A percentile compares a stretch with the other conserved stretches of the same genome.
Conservation (phyloP, 2,329 filamentous ascomycete species). For the Trichoderma polysporum region DNA sequence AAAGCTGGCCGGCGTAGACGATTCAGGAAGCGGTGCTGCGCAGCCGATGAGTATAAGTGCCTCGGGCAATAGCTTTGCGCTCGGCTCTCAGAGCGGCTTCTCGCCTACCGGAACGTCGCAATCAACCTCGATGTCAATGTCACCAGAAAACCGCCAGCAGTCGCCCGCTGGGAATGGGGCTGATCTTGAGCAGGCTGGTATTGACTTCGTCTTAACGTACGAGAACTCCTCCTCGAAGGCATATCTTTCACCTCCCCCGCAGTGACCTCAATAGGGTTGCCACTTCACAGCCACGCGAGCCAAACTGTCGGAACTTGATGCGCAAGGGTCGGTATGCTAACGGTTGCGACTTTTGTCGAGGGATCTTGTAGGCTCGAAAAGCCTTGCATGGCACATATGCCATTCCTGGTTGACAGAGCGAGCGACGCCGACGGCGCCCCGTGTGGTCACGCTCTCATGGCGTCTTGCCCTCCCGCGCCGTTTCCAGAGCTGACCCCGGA, state of each 20-base stretch:
- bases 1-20: slow-evolving; percentile 36
- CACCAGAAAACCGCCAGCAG: slow-evolving; percentile 34
- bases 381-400: slow-evolving; percentile 89
- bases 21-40: slow-evolving; percentile 47
- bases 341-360: slow-evolving; percentile 40
- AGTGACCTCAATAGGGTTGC: slow-evolving; percentile 35
- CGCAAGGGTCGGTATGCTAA: slow-evolving; percentile 41
- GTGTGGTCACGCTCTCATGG: slow-evolving; percentile 92
- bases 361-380: slow-evolving; percentile 72
- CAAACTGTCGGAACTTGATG: slow-evolving; percentile 23
- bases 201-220: slow-evolving; percentile 91
- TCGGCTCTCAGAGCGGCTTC: slow-evolving; percentile 45
- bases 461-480: slow-evolving; percentile 75
- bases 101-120: slow-evolving; percentile 50
- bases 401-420: slow-evolving; percentile 67
- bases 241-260: slow-evolving; percentile 65
- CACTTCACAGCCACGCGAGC: slow-evolving; percentile 13
- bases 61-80: slow-evolving; percentile 58
- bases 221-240: slow-evolving; percentile 60
- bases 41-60: slow-evolving; percentile 55
- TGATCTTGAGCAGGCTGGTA: slow-evolving; percentile 79
- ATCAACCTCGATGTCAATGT: slow-evolving; percentile 42
- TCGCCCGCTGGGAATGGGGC: slow-evolving; percentile 43
- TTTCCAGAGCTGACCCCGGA: slow-evolving; percentile 50
- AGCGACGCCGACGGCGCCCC: slow-evolving; percentile 62